phyloP scores from a whole-genome alignment of 2,329 filamentous ascomycete species.

The Torrubiella hemipterigena region DNA sequence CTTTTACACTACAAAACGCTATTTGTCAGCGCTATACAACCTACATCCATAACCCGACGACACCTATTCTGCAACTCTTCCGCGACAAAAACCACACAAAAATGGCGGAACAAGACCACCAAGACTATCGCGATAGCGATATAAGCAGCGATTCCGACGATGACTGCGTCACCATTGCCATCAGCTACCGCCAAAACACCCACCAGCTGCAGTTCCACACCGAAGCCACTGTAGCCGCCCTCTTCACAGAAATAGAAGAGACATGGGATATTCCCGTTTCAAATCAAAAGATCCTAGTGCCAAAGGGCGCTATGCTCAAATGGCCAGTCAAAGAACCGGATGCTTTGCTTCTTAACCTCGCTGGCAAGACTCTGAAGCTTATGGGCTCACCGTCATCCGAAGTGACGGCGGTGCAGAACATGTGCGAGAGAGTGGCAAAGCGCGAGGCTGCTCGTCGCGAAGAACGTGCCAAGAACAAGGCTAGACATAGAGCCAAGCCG shows the following conservation, averaged over 20 bases:
- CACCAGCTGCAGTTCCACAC: conserved; percentile 31
- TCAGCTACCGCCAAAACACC: conserved; percentile 33
- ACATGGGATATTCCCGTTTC: conserved; percentile 44
- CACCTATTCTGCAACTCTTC: neutral
- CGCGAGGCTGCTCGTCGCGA: conserved; percentile 29
- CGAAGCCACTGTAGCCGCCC: conserved; percentile 40
- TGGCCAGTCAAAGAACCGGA: conserved; percentile 48
- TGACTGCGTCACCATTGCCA: conserved; percentile 26
- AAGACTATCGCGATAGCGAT: neutral
- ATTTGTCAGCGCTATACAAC: too few relatives aligned
- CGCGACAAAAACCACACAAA: conserved; percentile 2
- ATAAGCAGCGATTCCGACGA: conserved; percentile 9
- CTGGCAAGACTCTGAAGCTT: conserved; percentile 49
- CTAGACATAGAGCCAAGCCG: conserved; percentile 6
- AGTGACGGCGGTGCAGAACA: conserved; percentile 40
- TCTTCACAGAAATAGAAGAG: conserved; percentile 45
- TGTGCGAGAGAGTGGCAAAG: conserved; percentile 34
- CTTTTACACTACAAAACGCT: too few relatives aligned
- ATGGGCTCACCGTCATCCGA: conserved; percentile 52
- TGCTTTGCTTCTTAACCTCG: conserved; percentile 34
- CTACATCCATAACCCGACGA: too few relatives aligned
- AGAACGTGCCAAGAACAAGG: conserved; percentile 15
- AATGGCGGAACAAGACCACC: conserved; percentile 7
- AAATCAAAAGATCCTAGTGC: conserved; percentile 58
- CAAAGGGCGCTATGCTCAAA: conserved; percentile 53